A percentile compares a stretch with the other conserved stretches of the same genome.
phyloP scores from a whole-genome alignment of 768 basidiomycete species.

The Leccinum olivaceopallidum region DNA sequence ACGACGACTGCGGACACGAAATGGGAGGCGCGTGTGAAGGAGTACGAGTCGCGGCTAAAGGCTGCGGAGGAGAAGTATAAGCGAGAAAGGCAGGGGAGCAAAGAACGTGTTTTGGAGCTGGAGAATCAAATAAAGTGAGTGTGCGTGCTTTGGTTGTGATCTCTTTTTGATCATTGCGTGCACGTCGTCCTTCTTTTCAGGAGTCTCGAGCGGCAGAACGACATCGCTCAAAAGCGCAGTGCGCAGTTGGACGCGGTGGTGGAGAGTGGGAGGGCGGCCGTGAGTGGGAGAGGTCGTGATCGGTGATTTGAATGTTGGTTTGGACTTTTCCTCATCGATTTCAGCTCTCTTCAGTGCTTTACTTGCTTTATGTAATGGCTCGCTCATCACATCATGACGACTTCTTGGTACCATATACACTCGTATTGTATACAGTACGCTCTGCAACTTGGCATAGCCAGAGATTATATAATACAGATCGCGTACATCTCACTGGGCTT shows the following conservation, averaged over 20 bases:
- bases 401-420: conserved; percentile 17
- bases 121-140: conserved; percentile 79
- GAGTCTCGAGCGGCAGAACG: conserved; percentile 74
- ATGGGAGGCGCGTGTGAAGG: conserved; percentile 95
- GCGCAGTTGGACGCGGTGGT: conserved; percentile 36
- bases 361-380: conserved; percentile 14
- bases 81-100: conserved; percentile 90
- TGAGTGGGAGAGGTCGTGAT: conserved; percentile 19
- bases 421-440: conserved; percentile 9
- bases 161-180: conserved; percentile 1
- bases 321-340: neutral
- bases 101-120: conserved; percentile 77
- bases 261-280: conserved; percentile 24
- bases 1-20: conserved; percentile 74
- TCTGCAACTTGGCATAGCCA: no score
- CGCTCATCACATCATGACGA: conserved; percentile 5
- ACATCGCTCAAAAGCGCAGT: conserved; percentile 73
- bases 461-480: no score
- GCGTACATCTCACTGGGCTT: no score
- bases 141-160: conserved; percentile 7
- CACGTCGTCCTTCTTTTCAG: conserved; percentile 35
- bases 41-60: conserved; percentile 81
- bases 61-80: conserved; percentile 91
- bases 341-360: conserved; percentile 1
- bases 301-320: conserved; percentile 13